Evolutionary conservation across 169 alveolate species (phyloP).

Genomic region (Neospora caninum): DNA sequence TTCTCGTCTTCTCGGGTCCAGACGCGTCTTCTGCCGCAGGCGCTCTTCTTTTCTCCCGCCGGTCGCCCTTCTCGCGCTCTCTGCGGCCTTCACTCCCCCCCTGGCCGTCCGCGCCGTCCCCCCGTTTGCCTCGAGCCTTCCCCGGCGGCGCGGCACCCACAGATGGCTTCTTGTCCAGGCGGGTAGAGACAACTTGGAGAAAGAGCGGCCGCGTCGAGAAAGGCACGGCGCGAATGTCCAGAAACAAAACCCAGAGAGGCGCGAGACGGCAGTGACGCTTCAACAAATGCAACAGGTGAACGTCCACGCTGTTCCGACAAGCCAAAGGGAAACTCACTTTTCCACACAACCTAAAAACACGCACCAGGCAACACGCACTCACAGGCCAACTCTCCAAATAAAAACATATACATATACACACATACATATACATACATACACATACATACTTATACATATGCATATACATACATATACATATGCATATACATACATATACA

Average conservation of each 20-base stretch:
- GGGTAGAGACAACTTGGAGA: not conserved
- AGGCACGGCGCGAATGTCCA: slow-evolving; percentile 6
- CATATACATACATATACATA: too few species aligned
- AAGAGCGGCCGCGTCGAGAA: slow-evolving; percentile 12
- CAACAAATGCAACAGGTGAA: not conserved
- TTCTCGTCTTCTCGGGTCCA: not conserved
- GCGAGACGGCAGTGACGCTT: not conserved
- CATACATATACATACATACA: not conserved
- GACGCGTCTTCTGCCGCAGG: not conserved
- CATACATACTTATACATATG: not conserved
- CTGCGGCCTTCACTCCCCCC: too few species aligned
- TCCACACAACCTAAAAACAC: slow-evolving; percentile 5
- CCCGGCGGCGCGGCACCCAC: not conserved
- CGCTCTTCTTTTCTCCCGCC: not conserved
- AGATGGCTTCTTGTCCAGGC: not conserved
- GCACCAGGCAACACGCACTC: not conserved
- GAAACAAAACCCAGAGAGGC: not conserved
- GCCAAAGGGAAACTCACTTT: not conserved
- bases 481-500: too few species aligned
- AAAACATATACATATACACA: not conserved
- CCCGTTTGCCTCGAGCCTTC: too few species aligned
- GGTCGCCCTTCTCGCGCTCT: not conserved
- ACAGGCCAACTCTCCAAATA: too few species aligned
- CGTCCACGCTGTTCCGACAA: slow-evolving; percentile 2
- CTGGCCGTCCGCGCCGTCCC: too few species aligned